Conservation (phyloP, 345 rosid genomes). For the Gossypium ekmanianum region DNA sequence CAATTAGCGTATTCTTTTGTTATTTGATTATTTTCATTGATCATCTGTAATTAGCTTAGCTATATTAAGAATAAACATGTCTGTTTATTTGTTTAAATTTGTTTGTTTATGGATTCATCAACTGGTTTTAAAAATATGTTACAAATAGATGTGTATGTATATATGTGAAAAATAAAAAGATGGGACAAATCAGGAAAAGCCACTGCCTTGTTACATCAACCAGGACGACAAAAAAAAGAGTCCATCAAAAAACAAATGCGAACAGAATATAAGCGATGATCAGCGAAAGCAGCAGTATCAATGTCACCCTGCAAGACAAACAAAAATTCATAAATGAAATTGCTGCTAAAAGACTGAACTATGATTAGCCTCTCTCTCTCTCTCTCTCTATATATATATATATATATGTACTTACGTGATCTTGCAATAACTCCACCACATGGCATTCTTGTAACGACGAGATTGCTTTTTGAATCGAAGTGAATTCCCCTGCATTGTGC, state of each 20-base stretch:
- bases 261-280: constrained; percentile 27
- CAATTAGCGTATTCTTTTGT: too few relatives aligned
- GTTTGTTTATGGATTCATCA: too few relatives aligned
- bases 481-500: constrained; percentile 37
- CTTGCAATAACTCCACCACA: constrained; percentile 51
- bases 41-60: too few relatives aligned
- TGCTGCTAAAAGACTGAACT: background rate
- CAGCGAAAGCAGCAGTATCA: constrained; percentile 23
- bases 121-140: too few relatives aligned
- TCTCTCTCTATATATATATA: too few relatives aligned
- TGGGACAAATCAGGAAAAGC: background rate
- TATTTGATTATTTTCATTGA: too few relatives aligned
- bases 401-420: constrained; percentile 33
- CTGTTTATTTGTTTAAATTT: too few relatives aligned
- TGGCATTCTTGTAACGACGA: constrained; percentile 30
- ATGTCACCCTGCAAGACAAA: constrained; percentile 28
- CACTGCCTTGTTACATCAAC: constrained; percentile 5
- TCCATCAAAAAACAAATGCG: constrained; percentile 29
- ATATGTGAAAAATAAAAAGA: background rate
- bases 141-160: background rate
- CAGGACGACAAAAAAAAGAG: constrained; percentile 26
- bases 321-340: background rate
- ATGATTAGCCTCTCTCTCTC: background rate
- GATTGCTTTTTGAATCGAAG: constrained; percentile 38
- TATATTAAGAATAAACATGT: too few relatives aligned